Percentiles rank a stretch among this genome's conserved stretches.
phyloP scores from a whole-genome alignment of 371 early-diverging fungal species.

The Racocetra persica region DNA sequence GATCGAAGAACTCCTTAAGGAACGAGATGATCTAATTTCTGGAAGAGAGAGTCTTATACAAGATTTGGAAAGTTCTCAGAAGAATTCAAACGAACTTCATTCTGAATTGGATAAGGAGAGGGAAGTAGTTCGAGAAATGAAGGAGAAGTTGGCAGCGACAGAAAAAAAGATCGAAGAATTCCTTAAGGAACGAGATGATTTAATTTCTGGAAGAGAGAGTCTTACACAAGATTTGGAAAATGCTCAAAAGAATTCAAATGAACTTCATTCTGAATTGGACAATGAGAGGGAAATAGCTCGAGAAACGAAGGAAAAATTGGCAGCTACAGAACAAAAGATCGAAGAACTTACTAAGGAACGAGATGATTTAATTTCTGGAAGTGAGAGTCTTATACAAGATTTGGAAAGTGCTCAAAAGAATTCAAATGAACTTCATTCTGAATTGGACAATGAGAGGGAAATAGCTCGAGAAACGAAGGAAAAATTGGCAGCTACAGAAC shows the following conservation, averaged over 20 bases:
- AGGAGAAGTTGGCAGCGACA: too few relatives aligned
- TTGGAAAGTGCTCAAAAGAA: constrained; percentile 16
- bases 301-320: too few relatives aligned
- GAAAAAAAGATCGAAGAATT: neutral
- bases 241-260: constrained; percentile 17
- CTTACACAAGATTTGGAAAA: constrained; percentile 10
- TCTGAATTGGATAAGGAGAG: too few relatives aligned
- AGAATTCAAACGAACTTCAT: too few relatives aligned
- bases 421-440: too few relatives aligned
- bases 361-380: neutral
- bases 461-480: too few relatives aligned
- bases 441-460: too few relatives aligned
- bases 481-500: too few relatives aligned
- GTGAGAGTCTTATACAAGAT: constrained; percentile 3
- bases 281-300: too few relatives aligned
- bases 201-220: neutral
- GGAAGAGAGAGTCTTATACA: neutral
- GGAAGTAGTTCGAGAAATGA: too few relatives aligned
- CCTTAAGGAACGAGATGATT: constrained; percentile 5
- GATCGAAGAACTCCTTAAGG: neutral
- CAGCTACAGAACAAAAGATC: too few relatives aligned
- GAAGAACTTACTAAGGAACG: constrained; percentile 19
- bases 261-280: too few relatives aligned
- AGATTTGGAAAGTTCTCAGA: constrained; percentile 21
- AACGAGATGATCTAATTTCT: neutral